Evolutionary conservation across 768 basidiomycete species (phyloP).

Genomic region (Kwoniella sp.): DNA sequence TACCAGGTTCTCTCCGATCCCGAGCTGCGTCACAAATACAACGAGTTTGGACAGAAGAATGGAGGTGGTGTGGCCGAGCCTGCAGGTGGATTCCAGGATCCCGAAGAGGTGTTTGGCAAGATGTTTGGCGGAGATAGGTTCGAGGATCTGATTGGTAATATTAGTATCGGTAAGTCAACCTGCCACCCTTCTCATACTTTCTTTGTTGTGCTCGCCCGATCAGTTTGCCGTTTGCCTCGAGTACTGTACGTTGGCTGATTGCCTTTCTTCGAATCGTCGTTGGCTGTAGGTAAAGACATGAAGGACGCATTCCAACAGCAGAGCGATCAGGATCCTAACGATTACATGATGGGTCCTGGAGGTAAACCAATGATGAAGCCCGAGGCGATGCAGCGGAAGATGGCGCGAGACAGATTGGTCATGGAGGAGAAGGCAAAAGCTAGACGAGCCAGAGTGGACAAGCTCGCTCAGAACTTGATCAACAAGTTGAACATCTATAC

Average conservation of each 20-base stretch:
- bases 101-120: constrained; percentile 56
- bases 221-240: no score
- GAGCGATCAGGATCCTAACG: constrained; percentile 45
- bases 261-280: not conserved
- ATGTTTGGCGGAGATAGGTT: constrained; percentile 56
- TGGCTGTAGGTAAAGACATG: constrained; percentile 49
- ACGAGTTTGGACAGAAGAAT: constrained; percentile 55
- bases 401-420: constrained; percentile 36
- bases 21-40: constrained; percentile 54
- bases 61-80: constrained; percentile 54
- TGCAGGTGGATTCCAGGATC: constrained; percentile 54
- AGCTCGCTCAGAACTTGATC: constrained; percentile 48
- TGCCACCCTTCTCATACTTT: no score
- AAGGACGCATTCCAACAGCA: constrained; percentile 56
- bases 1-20: constrained; percentile 56
- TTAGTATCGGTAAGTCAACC: constrained; percentile 53
- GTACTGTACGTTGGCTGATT: not conserved
- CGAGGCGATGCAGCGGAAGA: constrained; percentile 48
- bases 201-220: no score
- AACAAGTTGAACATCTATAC: constrained; percentile 55
- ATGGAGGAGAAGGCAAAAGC: constrained; percentile 45
- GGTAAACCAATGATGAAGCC: constrained; percentile 50
- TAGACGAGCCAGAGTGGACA: constrained; percentile 51
- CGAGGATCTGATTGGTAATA: constrained; percentile 51
- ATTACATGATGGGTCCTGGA: constrained; percentile 40